Base-by-base conservation (phyloP, 2,329 filamentous ascomycete genomes). In the Myriosclerotinia duriaeana region DNA sequence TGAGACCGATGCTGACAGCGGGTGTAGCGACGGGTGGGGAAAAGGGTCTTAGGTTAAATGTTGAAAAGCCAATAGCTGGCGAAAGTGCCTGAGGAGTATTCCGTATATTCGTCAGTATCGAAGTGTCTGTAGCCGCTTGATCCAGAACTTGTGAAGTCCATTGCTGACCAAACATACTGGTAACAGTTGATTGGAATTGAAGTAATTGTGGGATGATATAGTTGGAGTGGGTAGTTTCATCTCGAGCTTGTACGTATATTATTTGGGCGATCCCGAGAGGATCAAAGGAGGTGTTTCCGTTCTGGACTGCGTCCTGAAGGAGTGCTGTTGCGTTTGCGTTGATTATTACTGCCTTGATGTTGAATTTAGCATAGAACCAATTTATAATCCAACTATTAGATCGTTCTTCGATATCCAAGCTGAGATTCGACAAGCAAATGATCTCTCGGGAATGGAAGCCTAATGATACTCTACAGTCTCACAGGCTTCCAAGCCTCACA, bases 281-380 rank as follows among this genome's bases (percentile, higher is more conserved):
- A 59, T 88, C 84, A 72, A 89, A 89, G 6, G 81, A 82, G 2
- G 80, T 71, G 72, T 89, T 87, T 0, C 83, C 84, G 0, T 76
- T 81, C 1, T 77, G 75, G 0, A 88, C 78, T 0, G 87, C 86
- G 22, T 80, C 76, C 63, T 82, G 83, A 0, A 89, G 79, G 26
- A 88, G 77, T 0, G 80, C 77, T 0, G 86, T 88, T 0, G 87
- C 86, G 70, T 89, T 88, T 0, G 85, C 74, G 68, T 88, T 86
- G 70, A 89, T 79, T 65, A 89, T 80, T 56, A 89, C 80, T 0
- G 87, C 87, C 74, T 67, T 8, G 78, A 79, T 9, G 17, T n/a
- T 59, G 17, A 36, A 9, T 17, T 63, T 63, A 63, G 60, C 17
- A 63, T 14, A 2, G 11, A n/a, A 34, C 0, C 0, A 11, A 9